These are phyloP conservation scores for Globisporangium uncinulatum DNA, from an alignment of 352 stramenopile genomes.

Conservation along the genomic window DNA sequence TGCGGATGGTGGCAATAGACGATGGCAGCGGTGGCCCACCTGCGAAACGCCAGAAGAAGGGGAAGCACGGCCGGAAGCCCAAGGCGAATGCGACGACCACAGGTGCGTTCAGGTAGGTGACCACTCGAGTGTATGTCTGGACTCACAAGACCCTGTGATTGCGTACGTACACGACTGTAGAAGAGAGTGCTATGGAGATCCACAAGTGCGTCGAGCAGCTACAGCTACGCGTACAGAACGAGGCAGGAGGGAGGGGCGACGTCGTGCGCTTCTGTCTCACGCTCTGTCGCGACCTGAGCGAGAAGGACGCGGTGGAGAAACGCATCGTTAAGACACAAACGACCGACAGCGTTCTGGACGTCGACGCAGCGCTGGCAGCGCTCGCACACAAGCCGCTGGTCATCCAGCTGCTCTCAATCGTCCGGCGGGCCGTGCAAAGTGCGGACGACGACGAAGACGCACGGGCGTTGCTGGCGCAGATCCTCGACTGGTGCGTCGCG, in stretches of 20 bases:
- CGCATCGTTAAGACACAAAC: constrained; percentile 12
- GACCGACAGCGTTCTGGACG: constrained; percentile 11
- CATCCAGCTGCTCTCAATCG: constrained; percentile 27
- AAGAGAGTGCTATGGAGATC: constrained; percentile 31
- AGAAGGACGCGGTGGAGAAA: constrained; percentile 29
- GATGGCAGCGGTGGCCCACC: constrained; percentile 19
- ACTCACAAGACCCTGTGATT: neutral
- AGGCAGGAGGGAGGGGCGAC: constrained; percentile 25
- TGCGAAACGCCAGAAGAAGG: constrained; percentile 63
- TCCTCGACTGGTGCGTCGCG: constrained; percentile 47
- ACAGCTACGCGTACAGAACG: constrained; percentile 30
- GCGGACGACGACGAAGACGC: constrained; percentile 21
- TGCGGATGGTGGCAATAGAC: constrained; percentile 24
- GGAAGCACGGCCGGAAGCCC: constrained; percentile 27
- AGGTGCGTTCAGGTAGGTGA: constrained; percentile 1
- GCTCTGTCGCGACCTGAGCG: constrained; percentile 34
- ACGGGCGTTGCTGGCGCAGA: constrained; percentile 21
- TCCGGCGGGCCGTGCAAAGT: constrained; percentile 34
- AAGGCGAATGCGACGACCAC: neutral
- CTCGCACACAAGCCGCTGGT: constrained; percentile 44
- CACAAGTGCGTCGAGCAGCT: constrained; percentile 29
- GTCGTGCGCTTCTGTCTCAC: constrained; percentile 36
- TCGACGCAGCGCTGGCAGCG: constrained; percentile 29
- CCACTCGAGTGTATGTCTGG: neutral
- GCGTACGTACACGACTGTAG: neutral